phyloP scores from a whole-genome alignment of 1,284 basidiomycete genomes.

The Ustilago bromivora region DNA sequence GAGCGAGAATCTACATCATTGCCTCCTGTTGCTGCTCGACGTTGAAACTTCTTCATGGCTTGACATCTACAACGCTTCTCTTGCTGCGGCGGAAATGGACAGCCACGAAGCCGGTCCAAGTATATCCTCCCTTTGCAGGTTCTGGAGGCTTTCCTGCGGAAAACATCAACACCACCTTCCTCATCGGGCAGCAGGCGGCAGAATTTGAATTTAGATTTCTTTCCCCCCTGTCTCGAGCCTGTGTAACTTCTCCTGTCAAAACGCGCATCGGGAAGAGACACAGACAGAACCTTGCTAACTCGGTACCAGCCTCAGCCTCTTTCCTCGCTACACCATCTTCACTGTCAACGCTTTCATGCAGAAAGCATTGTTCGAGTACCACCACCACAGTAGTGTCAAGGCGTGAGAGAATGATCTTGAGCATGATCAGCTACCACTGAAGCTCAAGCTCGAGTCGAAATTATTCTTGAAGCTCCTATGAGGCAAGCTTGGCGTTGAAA shows the following conservation, averaged over 20 bases:
- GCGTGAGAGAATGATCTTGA: background rate
- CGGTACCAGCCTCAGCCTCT: background rate
- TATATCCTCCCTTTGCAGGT: background rate
- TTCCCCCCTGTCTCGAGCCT: slow-evolving; percentile 17
- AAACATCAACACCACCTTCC: background rate
- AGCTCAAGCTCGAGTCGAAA: background rate
- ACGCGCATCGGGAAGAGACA: background rate
- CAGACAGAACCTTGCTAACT: slow-evolving; percentile 2
- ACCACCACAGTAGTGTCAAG: background rate
- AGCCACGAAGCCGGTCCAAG: slow-evolving; percentile 8
- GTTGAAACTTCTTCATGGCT: slow-evolving; percentile 6
- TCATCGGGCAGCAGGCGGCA: background rate
- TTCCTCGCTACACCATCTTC: background rate
- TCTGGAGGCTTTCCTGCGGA: background rate
- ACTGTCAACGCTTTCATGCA: background rate
- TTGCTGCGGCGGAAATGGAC: slow-evolving; percentile 21
- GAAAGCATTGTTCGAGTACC: background rate
- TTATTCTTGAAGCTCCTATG: background rate
- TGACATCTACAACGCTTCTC: background rate
- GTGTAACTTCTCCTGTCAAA: background rate
- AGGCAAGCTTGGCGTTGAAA: background rate
- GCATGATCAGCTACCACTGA: background rate
- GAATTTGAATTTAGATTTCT: slow-evolving; percentile 2
- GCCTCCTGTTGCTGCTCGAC: background rate
- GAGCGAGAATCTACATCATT: slow-evolving; percentile 23